Conservation (phyloP, 2,329 filamentous ascomycete genomes). For the Scortechinia acanthostroma region DNA sequence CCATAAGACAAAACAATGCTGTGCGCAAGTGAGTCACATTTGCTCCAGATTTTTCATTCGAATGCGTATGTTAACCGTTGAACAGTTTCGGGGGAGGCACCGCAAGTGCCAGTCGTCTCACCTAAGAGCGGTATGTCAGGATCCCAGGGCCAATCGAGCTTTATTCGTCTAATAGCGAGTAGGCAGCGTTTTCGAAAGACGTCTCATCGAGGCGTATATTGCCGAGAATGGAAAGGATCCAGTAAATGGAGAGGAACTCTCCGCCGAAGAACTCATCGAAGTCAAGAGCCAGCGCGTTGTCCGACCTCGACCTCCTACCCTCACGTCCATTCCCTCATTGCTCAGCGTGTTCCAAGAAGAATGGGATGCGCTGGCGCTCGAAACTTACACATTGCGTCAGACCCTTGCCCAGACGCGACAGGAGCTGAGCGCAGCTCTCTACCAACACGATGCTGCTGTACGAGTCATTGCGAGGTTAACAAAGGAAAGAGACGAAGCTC, state of each 20-base stretch:
- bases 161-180: constrained; percentile 34
- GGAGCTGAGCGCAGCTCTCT: constrained; percentile 86
- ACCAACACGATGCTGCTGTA: constrained; percentile 95
- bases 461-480: constrained; percentile 85
- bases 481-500: constrained; percentile 86
- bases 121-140: constrained; percentile 49
- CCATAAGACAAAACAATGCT: not conserved
- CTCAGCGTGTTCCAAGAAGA: constrained; percentile 95
- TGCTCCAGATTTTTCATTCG: not conserved
- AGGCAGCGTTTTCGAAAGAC: constrained; percentile 87
- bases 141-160: not conserved
- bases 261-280: constrained; percentile 77
- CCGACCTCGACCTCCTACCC: constrained; percentile 80
- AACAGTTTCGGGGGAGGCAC: constrained; percentile 89
- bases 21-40: not conserved
- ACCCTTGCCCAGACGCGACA: constrained; percentile 84
- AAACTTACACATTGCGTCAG: constrained; percentile 85
- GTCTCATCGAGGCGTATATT: constrained; percentile 90
- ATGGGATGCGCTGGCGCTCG: constrained; percentile 89
- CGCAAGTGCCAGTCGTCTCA: constrained; percentile 88
- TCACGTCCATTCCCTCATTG: constrained; percentile 92
- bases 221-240: constrained; percentile 89
- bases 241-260: constrained; percentile 77
- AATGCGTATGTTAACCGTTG: constrained; percentile 4
- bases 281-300: constrained; percentile 79